These are phyloP conservation scores for Nakazawaea molendinolei DNA, from an alignment of 805 yeast genomes.

Conservation along the genomic window DNA sequence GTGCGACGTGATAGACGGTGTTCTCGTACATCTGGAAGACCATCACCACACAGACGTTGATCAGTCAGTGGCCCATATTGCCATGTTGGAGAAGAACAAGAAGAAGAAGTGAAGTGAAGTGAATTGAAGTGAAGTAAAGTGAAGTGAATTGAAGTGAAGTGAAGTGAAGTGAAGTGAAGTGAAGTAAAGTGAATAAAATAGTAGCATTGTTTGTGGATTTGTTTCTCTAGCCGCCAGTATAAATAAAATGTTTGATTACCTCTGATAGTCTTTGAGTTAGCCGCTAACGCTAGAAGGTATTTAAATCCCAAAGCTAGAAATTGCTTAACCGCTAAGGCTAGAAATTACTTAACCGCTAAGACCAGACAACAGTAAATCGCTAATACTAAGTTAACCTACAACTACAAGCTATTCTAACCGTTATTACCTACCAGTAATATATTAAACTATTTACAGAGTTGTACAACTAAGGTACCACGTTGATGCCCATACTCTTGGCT, in stretches of 20 bases:
- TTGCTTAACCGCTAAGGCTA: too few species aligned
- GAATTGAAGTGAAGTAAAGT: too few species aligned
- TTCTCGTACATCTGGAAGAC: conserved; percentile 39
- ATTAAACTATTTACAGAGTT: not conserved
- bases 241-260: not conserved
- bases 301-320: too few species aligned
- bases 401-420: not conserved
- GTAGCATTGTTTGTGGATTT: too few species aligned
- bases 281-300: too few species aligned
- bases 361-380: too few species aligned
- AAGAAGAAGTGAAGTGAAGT: conserved; percentile 42
- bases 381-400: too few species aligned
- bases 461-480: conserved; percentile 65
- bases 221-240: not conserved
- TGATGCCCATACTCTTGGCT: conserved; percentile 85
- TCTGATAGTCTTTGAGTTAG: not conserved
- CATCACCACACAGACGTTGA: conserved; percentile 88
- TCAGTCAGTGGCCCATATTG: conserved; percentile 92
- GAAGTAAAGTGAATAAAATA: too few species aligned
- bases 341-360: too few species aligned
- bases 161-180: too few species aligned
- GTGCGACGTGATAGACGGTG: conserved; percentile 55
- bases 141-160: too few species aligned
- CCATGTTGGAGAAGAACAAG: conserved; percentile 83
- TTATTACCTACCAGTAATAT: not conserved